Evolutionary conservation across 2,329 filamentous ascomycete species (phyloP).

Genomic region (Neofusicoccum parvum): DNA sequence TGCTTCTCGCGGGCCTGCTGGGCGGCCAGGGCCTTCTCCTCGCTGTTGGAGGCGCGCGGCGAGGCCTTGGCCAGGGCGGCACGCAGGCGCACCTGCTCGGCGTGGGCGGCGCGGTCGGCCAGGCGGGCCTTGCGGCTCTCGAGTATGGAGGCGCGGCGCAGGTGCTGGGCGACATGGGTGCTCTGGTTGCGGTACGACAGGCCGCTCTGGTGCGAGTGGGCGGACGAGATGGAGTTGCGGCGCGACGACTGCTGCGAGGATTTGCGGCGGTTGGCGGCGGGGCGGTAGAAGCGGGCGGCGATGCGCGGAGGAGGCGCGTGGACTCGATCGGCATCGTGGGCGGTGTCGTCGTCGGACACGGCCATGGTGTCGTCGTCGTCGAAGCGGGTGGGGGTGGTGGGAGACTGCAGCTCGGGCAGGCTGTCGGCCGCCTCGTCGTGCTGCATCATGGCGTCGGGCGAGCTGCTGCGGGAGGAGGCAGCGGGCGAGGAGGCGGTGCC

Average conservation of each 20-base stretch:
- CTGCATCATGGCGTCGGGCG: neutral
- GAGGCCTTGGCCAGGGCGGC: conserved; percentile 74
- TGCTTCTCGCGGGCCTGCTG: conserved; percentile 79
- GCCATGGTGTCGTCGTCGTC: conserved; percentile 43
- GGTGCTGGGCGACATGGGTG: conserved; percentile 76
- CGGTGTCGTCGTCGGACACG: conserved; percentile 41
- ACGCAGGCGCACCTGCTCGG: conserved; percentile 77
- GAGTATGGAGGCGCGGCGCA: conserved; percentile 77
- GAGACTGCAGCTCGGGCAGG: conserved; percentile 18
- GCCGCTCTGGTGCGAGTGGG: conserved; percentile 69
- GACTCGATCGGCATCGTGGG: conserved; percentile 37
- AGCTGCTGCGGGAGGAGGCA: neutral
- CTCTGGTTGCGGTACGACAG: conserved; percentile 63
- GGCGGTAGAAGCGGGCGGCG: conserved; percentile 73
- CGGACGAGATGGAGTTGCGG: conserved; percentile 77
- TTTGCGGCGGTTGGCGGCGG: conserved; percentile 68
- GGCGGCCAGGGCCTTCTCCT: conserved; percentile 76
- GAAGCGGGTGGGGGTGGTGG: conserved; percentile 33
- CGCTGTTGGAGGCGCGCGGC: conserved; percentile 66
- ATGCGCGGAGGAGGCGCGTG: conserved; percentile 73
- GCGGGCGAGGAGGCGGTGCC: neutral
- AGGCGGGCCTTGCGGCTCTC: conserved; percentile 79
- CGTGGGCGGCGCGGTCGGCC: conserved; percentile 78
- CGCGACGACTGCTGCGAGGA: conserved; percentile 73
- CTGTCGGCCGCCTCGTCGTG: conserved; percentile 21